Evolutionary conservation across 2,329 filamentous ascomycete genomes (phyloP), one percentile per base, ranked within the genome.

Genomic region (Bimuria novae-zelandiae): DNA sequence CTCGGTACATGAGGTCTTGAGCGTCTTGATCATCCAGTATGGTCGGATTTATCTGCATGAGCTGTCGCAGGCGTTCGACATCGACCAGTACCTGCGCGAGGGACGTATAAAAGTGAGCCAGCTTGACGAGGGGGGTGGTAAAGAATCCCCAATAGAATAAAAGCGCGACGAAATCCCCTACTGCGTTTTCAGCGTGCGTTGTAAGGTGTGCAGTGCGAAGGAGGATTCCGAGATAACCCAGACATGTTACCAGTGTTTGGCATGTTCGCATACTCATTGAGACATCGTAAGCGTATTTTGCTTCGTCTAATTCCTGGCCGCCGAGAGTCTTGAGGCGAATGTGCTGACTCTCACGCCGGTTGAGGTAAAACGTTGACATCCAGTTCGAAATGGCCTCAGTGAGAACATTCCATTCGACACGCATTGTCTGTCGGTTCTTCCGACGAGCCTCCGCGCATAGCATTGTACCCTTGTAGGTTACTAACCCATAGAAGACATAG

Each of bases 331-430:
- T 62, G 57, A 82, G 83, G 56, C 77, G 74, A 23, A 73, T 54
- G 54, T 77, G 73, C 57, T 85, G 82, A 62, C 84, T 77, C 3
- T 72, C 63, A 22, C 79, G 75, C 49, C 78, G 78, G 61, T 84
- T 84, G 70, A 85, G 84, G 55, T 78, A 76, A 47, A 72, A 67
- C 4, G 84, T 81, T 0, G 82, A 83, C 40, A 77, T 73, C 84
- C 83, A 86, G 32, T 81, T 81, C 29, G 76, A 74, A 7, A 84
- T 77, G 3, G 78, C 78, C 59, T 85, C 80, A 45, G 80, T 78
- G 68, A 84, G 76, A 2, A 80, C 73, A 16, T 77, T 77, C 16
- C 37, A 39, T 19, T 50, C 39, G 10, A 43, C 30, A 10, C 37
- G 47, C 5, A 22, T 30, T 16, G 39, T 43, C 29, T 41, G 37